phyloP scores from a whole-genome alignment of 495 filamentous ascomycete species.

The Lepraria neglecta region DNA sequence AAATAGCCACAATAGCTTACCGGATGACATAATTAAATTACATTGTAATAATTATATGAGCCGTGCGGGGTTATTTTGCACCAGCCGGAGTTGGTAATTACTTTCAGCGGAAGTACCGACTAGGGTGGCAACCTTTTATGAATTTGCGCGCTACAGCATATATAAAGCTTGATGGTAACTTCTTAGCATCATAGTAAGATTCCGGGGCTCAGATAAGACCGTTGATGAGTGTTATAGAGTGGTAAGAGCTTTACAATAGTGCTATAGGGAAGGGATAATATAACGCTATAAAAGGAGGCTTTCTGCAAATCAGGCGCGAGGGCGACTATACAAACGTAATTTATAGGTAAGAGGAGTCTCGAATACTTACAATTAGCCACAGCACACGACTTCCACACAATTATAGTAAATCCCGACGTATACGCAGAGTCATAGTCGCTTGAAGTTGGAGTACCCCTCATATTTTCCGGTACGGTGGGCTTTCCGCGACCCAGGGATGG shows the following conservation, averaged over 20 bases:
- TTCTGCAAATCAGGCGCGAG: too few species aligned
- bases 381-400: background rate
- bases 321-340: too few species aligned
- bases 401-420: constrained; percentile 5
- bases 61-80: background rate
- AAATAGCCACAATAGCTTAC: background rate
- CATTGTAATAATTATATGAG: background rate
- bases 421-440: constrained; percentile 8
- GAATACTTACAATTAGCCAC: too few species aligned
- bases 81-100: background rate
- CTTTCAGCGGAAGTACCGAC: background rate
- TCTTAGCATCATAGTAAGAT: too few species aligned
- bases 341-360: too few species aligned
- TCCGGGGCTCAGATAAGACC: too few species aligned
- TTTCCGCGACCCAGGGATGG: too few species aligned
- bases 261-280: too few species aligned
- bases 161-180: too few species aligned
- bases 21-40: background rate
- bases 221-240: too few species aligned
- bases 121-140: background rate
- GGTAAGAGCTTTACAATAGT: too few species aligned
- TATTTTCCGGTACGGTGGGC: constrained; percentile 10
- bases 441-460: constrained; percentile 16
- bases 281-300: too few species aligned
- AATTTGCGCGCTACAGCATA: background rate